Evolutionary conservation across 768 basidiomycete genomes (phyloP).

Genomic region (Omphalotus guepiniiformis): DNA sequence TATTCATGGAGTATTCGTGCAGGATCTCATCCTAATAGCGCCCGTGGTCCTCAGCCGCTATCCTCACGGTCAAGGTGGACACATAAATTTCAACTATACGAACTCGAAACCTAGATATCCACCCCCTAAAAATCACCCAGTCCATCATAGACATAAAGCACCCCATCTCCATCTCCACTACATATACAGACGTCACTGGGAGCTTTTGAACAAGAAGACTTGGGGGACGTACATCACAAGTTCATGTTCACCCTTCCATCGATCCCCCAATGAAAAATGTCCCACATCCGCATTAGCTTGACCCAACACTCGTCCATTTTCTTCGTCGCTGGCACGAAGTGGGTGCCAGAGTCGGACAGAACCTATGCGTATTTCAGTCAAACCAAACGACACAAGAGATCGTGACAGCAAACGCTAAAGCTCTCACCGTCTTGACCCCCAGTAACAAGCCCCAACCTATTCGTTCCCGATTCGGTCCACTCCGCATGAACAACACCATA

Average conservation of each 20-base stretch:
- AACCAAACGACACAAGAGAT: too few relatives aligned
- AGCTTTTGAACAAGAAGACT: conserved; percentile 8
- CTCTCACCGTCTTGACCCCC: conserved; percentile 59
- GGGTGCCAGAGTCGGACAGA: conserved; percentile 70
- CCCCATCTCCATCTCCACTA: conserved; percentile 9
- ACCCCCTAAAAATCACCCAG: conserved; percentile 4
- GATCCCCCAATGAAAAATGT: conserved; percentile 56
- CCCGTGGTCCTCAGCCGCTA: too few relatives aligned
- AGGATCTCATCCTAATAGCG: too few relatives aligned
- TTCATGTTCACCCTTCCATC: conserved; percentile 44
- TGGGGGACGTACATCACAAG: conserved; percentile 53
- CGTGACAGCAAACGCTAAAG: neutral
- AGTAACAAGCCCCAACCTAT: conserved; percentile 45
- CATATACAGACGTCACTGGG: neutral
- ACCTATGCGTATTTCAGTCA: conserved; percentile 32
- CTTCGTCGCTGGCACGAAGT: conserved; percentile 29
- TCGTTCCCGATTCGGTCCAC: conserved; percentile 45
- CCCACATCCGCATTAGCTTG: conserved; percentile 54
- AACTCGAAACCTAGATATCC: too few relatives aligned
- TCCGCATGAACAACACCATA: conserved; percentile 50
- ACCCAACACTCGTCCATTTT: conserved; percentile 48
- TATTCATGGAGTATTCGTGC: too few relatives aligned
- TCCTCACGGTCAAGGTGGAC: too few relatives aligned
- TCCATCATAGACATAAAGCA: conserved; percentile 8
- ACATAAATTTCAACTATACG: too few relatives aligned